Conservation (phyloP, 1,284 basidiomycete species). For the Golubevia pallescens region DNA sequence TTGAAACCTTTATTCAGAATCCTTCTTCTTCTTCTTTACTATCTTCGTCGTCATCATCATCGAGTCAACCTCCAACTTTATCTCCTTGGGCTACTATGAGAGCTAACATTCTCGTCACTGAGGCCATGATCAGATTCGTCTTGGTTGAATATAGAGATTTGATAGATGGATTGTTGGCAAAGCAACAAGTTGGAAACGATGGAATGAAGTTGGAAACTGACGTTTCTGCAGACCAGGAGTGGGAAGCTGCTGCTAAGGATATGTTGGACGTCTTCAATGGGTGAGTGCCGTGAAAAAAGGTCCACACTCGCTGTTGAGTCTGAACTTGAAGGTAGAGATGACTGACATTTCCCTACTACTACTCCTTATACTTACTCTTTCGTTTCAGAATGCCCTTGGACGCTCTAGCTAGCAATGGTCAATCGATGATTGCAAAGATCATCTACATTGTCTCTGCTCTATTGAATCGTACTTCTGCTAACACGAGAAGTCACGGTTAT, state of each 20-base stretch:
- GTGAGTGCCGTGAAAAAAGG: neutral
- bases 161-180: slow-evolving; percentile 13
- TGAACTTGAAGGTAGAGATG: neutral
- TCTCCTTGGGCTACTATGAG: slow-evolving; percentile 40
- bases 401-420: slow-evolving; percentile 33
- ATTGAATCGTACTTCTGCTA: neutral
- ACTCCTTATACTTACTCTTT: neutral
- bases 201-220: slow-evolving; percentile 7
- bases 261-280: slow-evolving; percentile 25
- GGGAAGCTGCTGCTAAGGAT: slow-evolving; percentile 28
- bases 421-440: slow-evolving; percentile 31
- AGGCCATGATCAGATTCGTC: slow-evolving; percentile 33
- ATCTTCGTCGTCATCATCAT: neutral
- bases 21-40: slow-evolving; percentile 20
- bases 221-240: slow-evolving; percentile 3
- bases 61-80: slow-evolving; percentile 14
- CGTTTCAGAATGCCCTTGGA: slow-evolving; percentile 21
- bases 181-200: slow-evolving; percentile 14
- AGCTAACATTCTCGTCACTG: slow-evolving; percentile 41
- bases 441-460: slow-evolving; percentile 23
- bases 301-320: neutral
- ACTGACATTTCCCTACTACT: neutral
- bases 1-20: slow-evolving; percentile 23
- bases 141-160: slow-evolving; percentile 33
- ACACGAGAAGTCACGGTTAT: neutral